These are phyloP conservation scores for Mentha longifolia DNA, from an alignment of 257 asterid genomes.

Conservation along the genomic window DNA sequence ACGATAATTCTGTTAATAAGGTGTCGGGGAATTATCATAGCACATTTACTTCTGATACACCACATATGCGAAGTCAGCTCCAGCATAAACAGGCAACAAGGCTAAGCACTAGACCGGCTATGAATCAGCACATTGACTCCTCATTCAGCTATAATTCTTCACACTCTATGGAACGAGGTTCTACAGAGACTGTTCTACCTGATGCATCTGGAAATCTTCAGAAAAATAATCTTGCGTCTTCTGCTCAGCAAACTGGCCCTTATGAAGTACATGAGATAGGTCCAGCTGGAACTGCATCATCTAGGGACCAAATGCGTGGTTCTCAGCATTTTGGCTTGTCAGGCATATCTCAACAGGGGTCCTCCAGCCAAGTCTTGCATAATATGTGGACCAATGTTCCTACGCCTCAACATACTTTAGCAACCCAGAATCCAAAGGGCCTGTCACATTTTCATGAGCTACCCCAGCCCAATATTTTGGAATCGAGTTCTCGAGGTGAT, in stretches of 20 bases:
- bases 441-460: constrained; percentile 44
- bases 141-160: constrained; percentile 43
- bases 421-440: constrained; percentile 46
- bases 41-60: constrained; percentile 53
- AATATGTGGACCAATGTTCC: constrained; percentile 53
- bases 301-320: constrained; percentile 42
- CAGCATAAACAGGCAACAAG: constrained; percentile 52
- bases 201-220: constrained; percentile 44
- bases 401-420: constrained; percentile 47
- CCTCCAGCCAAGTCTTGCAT: constrained; percentile 40
- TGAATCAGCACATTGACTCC: constrained; percentile 44
- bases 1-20: constrained; percentile 42
- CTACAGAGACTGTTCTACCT: constrained; percentile 45
- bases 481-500: constrained; percentile 54
- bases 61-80: constrained; percentile 49
- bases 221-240: constrained; percentile 40
- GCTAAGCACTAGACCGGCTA: constrained; percentile 50
- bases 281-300: constrained; percentile 46
- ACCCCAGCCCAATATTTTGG: constrained; percentile 53
- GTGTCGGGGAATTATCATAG: constrained; percentile 52
- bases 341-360: constrained; percentile 43
- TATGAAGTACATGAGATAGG: constrained; percentile 46
- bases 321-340: constrained; percentile 45
- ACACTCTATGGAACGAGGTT: constrained; percentile 48
- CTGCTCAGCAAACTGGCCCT: constrained; percentile 43